Evolutionary conservation across 306 rosid genomes (phyloP).

Genomic region (Prinsepia uniflora): DNA sequence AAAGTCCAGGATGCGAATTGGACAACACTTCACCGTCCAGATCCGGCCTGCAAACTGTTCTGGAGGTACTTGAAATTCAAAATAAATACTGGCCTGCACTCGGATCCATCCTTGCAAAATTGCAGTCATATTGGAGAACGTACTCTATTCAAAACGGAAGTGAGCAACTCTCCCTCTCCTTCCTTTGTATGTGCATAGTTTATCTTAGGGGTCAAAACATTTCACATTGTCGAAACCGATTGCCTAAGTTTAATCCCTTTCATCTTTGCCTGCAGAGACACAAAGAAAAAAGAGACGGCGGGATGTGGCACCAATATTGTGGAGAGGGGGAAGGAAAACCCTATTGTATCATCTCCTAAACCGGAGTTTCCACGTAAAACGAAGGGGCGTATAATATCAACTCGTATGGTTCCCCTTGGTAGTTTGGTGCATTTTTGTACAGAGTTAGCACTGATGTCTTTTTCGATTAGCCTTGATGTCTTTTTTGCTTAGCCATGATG

Average conservation of each 20-base stretch:
- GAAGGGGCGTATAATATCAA: conserved; percentile 17
- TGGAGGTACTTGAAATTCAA: conserved; percentile 79
- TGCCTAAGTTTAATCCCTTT: background rate
- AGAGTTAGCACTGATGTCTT: conserved; percentile 25
- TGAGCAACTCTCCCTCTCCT: conserved; percentile 41
- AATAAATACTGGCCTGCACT: conserved; percentile 72
- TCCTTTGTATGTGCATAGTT: background rate
- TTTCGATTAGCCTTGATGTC: background rate
- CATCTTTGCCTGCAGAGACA: conserved; percentile 37
- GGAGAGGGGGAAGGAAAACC: conserved; percentile 38
- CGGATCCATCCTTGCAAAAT: conserved; percentile 43
- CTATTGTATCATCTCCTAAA: conserved; percentile 32
- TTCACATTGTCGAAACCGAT: background rate
- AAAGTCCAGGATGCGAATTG: conserved; percentile 47
- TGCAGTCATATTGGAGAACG: conserved; percentile 54
- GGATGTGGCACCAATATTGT: conserved; percentile 24
- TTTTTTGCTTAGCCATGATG: conserved; percentile 2
- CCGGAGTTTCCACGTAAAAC: conserved; percentile 12
- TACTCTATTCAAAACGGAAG: conserved; percentile 41
- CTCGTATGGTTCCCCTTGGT: conserved; percentile 27
- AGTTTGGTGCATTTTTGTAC: conserved; percentile 34
- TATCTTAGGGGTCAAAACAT: background rate
- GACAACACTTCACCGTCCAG: conserved; percentile 53
- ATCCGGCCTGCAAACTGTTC: conserved; percentile 63
- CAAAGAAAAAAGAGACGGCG: conserved; percentile 45